Percentiles rank a stretch among this genome's conserved stretches.
These are phyloP conservation scores for Globisporangium emineosum DNA, from an alignment of 352 stramenopile genomes.

Conservation along the genomic window DNA sequence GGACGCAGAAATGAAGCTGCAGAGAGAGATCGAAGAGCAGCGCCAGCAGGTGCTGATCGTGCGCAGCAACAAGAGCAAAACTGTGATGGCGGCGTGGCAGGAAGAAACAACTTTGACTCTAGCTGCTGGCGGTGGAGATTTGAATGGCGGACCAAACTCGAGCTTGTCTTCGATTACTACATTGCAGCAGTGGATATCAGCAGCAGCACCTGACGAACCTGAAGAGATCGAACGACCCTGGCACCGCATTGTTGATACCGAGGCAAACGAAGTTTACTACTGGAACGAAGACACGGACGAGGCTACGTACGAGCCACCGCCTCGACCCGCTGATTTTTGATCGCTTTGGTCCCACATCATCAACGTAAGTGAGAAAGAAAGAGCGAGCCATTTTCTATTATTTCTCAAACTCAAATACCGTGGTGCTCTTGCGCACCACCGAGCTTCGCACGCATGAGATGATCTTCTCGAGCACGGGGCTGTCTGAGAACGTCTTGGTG, in stretches of 20 bases:
- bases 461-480: slow-evolving; percentile 44
- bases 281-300: slow-evolving; percentile 26
- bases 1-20: slow-evolving; percentile 17
- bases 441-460: slow-evolving; percentile 38
- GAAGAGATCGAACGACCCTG: slow-evolving; percentile 7
- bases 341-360: background rate
- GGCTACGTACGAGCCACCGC: background rate
- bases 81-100: slow-evolving; percentile 29
- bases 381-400: background rate
- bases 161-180: background rate
- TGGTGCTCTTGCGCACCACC: slow-evolving; percentile 50
- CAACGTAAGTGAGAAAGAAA: background rate
- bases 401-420: slow-evolving; percentile 62
- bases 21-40: slow-evolving; percentile 24
- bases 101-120: background rate
- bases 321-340: background rate
- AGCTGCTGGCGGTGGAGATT: background rate
- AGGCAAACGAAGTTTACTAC: slow-evolving; percentile 22
- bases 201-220: background rate
- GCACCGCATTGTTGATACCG: slow-evolving; percentile 11
- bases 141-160: background rate
- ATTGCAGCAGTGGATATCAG: background rate
- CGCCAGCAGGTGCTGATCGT: slow-evolving; percentile 26
- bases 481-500: slow-evolving; percentile 32
- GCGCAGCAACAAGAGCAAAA: slow-evolving; percentile 24